Conservation (phyloP, 192 early-diverging fungal species). For the Phlyctochytrium planicorne region DNA sequence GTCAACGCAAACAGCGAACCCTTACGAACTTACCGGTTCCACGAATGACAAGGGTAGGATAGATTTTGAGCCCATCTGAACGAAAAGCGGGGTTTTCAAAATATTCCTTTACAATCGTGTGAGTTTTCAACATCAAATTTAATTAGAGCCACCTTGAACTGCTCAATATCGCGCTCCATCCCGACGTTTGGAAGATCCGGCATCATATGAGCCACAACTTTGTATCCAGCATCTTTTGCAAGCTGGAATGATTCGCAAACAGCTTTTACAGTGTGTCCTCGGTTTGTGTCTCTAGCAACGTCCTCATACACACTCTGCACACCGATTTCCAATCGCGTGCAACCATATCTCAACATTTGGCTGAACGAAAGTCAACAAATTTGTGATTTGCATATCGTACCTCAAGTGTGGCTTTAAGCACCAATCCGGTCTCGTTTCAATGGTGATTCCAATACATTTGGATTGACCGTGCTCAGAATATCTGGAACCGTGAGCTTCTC, state of each 20-base stretch:
- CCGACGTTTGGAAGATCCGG: conserved; percentile 99
- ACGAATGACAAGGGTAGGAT: conserved; percentile 98
- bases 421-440: conserved; percentile 98
- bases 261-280: conserved; percentile 96
- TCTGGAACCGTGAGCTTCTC: conserved; percentile 22
- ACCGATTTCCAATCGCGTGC: conserved; percentile 96
- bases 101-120: no score
- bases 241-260: conserved; percentile 98
- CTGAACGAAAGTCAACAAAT: conserved; percentile 35
- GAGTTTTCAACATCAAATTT: not conserved
- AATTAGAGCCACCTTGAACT: conserved; percentile 88
- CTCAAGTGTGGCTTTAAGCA: conserved; percentile 94
- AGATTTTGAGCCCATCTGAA: conserved; percentile 96
- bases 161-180: conserved; percentile 98
- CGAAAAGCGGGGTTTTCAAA: conserved; percentile 99
- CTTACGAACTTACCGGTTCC: conserved; percentile 70
- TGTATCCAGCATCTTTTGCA: conserved; percentile 98
- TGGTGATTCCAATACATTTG: conserved; percentile 99
- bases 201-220: conserved; percentile 99
- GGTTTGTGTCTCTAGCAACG: conserved; percentile 97
- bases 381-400: not conserved
- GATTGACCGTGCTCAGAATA: conserved; percentile 95
- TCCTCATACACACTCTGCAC: conserved; percentile 99
- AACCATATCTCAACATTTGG: conserved; percentile 99
- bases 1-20: not conserved